Evolutionary conservation across 257 asterid species (phyloP).

Genomic region (Vinca minor): DNA sequence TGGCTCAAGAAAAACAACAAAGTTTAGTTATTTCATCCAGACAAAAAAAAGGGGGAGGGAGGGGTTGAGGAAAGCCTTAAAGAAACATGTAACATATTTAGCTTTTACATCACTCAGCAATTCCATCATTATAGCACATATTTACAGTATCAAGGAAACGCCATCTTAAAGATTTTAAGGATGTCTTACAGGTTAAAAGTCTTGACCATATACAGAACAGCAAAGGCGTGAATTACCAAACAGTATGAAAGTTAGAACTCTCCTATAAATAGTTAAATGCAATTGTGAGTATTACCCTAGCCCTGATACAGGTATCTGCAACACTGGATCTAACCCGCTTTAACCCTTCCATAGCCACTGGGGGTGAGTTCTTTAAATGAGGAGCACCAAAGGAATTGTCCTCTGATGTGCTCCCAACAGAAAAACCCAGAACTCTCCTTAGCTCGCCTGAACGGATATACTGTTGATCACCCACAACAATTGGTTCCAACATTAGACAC

Average conservation of each 20-base stretch:
- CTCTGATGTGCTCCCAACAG: constrained; percentile 58
- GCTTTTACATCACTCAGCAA: too few species aligned
- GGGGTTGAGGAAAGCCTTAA: background rate
- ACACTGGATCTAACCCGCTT: constrained; percentile 51
- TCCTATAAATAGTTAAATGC: background rate
- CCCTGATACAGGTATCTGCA: constrained; percentile 54
- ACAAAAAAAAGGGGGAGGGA: background rate
- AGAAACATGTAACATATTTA: background rate
- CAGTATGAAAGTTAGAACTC: background rate
- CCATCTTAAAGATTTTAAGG: background rate
- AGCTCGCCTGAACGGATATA: constrained; percentile 54
- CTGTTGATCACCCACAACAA: constrained; percentile 51
- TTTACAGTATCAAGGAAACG: background rate
- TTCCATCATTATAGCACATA: background rate
- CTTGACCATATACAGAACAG: too few species aligned
- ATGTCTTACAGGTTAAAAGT: too few species aligned
- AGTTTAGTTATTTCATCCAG: background rate
- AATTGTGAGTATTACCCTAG: constrained; percentile 43
- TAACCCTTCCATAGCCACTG: constrained; percentile 56
- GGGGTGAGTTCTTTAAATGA: constrained; percentile 60
- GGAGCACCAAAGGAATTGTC: constrained; percentile 52
- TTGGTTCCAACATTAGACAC: constrained; percentile 63
- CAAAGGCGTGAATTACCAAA: too few species aligned
- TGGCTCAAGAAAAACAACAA: constrained; percentile 30
- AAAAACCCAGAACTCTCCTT: constrained; percentile 53